These are phyloP conservation scores for Leccinum cinnamomeum DNA, from an alignment of 1,284 basidiomycete genomes.

Conservation along the genomic window DNA sequence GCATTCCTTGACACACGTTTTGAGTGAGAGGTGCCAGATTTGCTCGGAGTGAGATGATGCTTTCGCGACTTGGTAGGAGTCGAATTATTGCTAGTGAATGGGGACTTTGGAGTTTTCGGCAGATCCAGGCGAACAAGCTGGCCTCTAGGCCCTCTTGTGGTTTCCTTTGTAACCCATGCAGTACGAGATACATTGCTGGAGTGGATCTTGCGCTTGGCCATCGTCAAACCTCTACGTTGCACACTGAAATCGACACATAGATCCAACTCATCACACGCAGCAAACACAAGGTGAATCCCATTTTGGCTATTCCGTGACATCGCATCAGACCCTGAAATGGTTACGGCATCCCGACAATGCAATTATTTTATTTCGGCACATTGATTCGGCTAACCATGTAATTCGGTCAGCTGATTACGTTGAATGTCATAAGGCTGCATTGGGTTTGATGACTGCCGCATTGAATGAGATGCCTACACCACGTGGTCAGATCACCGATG, in stretches of 20 bases:
- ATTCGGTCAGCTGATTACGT: too few relatives aligned
- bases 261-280: not conserved
- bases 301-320: not conserved
- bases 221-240: not conserved
- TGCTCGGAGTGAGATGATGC: not conserved
- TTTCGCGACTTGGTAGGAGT: not conserved
- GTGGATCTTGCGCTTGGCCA: not conserved
- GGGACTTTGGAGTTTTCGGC: not conserved
- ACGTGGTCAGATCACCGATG: not conserved
- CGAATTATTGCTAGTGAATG: not conserved
- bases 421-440: not conserved
- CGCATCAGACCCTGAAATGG: not conserved
- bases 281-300: not conserved
- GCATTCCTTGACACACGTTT: not conserved
- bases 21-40: not conserved
- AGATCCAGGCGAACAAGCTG: not conserved
- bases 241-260: not conserved
- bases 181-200: not conserved
- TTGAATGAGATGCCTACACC: not conserved
- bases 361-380: not conserved
- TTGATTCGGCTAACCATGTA: not conserved
- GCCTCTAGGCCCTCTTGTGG: not conserved
- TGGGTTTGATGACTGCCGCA: not conserved
- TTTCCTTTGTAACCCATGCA: not conserved
- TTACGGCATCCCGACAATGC: not conserved